Evolutionary conservation across 2,329 filamentous ascomycete species (phyloP), one percentile per base, ranked within the genome.

Genomic region (Aureobasidium melanogenum): DNA sequence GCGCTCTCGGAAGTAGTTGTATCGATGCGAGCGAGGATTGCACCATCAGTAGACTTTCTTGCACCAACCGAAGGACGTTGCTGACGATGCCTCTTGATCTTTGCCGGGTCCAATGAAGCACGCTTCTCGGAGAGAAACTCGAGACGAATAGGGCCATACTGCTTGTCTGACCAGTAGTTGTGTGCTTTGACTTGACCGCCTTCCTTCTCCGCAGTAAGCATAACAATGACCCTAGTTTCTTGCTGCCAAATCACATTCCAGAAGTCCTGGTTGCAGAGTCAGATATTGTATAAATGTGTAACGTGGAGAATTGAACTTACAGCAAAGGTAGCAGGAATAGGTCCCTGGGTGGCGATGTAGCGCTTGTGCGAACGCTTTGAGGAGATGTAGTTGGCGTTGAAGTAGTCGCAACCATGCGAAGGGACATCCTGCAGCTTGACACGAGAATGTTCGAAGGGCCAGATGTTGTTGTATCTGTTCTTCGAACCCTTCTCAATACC

Each of bases 181-280:
- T 99, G 92, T 64, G 93, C 96, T 73, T 97, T 99, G 47, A 96
- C 80, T 71, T 96, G 92, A 0, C 93, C 92, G 26, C 91, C 91
- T 76, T 99, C 94, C 28, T 88, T 84, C 73, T 97, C 93, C 1
- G 94, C 93, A 6, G 94, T 99, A 66, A 99, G 81, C 88, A 97
- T 97, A 65, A 97, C 92, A 64, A 99, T 88, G 28, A 97, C 89
- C 56, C 93, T 88, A 3, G 96, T 87, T 70, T 97, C 92, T 73
- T 97, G 89, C 71, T 97, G 92, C 94, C 94, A 99, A 32, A 97
- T 82, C 12, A 97, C 88, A 63, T 91, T 93, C 94, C 94, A 99
- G 71, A 99, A 99, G 73, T 99, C 94, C 89, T 94, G 66, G 66
- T 3, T 55, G 28, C 26, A 47, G 15, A 8, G 39, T 58, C 34